Evolutionary conservation across 2,329 filamentous ascomycete species (phyloP), one percentile per base, ranked within the genome.

Genomic region (Tolypocladium nubicola): DNA sequence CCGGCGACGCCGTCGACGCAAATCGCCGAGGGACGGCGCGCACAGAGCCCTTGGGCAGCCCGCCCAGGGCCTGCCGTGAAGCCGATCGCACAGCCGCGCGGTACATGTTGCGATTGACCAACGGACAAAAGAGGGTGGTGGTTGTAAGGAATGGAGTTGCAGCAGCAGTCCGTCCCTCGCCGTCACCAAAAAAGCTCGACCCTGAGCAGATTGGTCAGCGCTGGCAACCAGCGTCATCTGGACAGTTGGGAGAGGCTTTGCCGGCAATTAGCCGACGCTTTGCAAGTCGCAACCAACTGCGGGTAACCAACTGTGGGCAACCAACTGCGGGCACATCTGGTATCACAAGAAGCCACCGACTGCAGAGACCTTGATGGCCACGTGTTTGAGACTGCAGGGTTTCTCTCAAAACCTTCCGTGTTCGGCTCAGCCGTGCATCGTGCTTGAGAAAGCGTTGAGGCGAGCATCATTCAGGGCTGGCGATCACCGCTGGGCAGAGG

Each of bases 1-100:
- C 78, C 4, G 87, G 70, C 14, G 69, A 59, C 8, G 74, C 68
- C 57, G 82, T 82, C 57, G 79, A 82, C 61, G 78, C 73, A 61
- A 82, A 78, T 62, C 81, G 77, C 61, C 79, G 74, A 52, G 76
- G 71, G 40, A 70, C 71, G 52, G 72, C 66, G 56, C 71, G 67
- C 62, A 74, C 57, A n/a, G 66, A 63, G 16, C 71, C 67, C 53
- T 73, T 68, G 65, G 77, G 74, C 59, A 77, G 63, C 58, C 71
- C 68, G 64, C 72, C 71, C 63, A 75, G 66, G 59, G 75, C 72
- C 61, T 77, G 69, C 65, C 70, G 73, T 56, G 79, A 73, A 61
- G 77, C 71, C 54, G 78, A 73, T 64, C 79, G 74, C 64, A 80
- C 64, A 54, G 78, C 75, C 63, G 76, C 69, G 70, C 80, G 79